phyloP scores from a whole-genome alignment of 1,284 basidiomycete species.

The Austroboletus niveus region DNA sequence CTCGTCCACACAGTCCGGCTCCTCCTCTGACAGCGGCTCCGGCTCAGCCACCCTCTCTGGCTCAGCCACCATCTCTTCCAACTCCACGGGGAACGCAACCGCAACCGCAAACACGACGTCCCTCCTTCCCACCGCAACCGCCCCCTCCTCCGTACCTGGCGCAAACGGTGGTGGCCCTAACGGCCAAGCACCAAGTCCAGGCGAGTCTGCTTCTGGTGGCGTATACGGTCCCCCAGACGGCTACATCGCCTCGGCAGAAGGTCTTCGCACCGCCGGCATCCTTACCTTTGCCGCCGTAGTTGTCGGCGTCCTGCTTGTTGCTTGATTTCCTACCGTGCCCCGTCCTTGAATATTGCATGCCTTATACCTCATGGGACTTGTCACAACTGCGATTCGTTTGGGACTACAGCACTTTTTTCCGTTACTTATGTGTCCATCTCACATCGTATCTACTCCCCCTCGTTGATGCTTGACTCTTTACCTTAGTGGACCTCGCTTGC shows the following conservation, averaged over 20 bases:
- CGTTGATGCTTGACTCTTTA: conserved; percentile 27
- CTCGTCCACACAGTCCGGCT: conserved; percentile 26
- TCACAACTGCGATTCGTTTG: conserved; percentile 12
- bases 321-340: conserved; percentile 31
- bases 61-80: conserved; percentile 16
- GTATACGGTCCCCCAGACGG: conserved; percentile 62
- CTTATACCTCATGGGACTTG: conserved; percentile 15
- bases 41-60: conserved; percentile 26
- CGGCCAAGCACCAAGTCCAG: conserved; percentile 52
- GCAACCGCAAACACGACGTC: conserved; percentile 34
- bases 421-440: conserved; percentile 20
- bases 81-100: conserved; percentile 27
- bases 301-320: conserved; percentile 46
- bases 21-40: conserved; percentile 21
- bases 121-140: conserved; percentile 54
- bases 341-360: conserved; percentile 6
- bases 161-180: conserved; percentile 42
- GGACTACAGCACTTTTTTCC: conserved; percentile 9
- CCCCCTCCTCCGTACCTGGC: conserved; percentile 41
- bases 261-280: conserved; percentile 35
- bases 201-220: conserved; percentile 35
- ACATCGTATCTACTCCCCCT: conserved; percentile 21
- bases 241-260: conserved; percentile 57
- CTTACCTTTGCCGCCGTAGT: conserved; percentile 40
- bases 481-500: conserved; percentile 22